Base-by-base conservation (phyloP, 2,329 filamentous ascomycete genomes). In the Calonectria pseudoturangicola region DNA sequence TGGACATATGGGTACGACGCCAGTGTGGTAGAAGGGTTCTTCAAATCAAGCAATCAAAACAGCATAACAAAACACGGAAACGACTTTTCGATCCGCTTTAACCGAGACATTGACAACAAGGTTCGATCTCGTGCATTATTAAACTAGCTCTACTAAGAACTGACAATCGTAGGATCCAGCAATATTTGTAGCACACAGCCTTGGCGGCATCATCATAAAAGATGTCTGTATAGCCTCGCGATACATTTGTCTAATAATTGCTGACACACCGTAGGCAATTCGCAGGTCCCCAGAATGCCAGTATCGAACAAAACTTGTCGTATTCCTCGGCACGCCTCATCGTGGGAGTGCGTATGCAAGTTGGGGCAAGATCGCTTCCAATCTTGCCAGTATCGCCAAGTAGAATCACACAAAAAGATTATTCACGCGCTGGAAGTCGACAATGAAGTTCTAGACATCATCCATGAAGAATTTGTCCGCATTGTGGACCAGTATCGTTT, bases 1-100 rank as follows among this genome's bases (percentile, higher is more conserved):
- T 84, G 80, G 82, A 85, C 83, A n/a, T 86, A 85, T 69, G 84
- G 84, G 47, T 86, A 85, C 74, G 81, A 86, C 68, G 83, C 83
- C 21, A 81, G 85, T 71, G 80, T 83, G 10, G 80, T 83, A 66
- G 79, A 78, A 21, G 81, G 81, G 3, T 41, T 85, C 28, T 84
- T 85, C 66, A 66, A 82, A 73, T 77, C 82, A n/a, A 82, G 80
- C 74, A 84, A 83, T 77, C 77, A 83, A 75, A 84, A 85, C 67
- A 84, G 79, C 67, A 76, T 85, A 27, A 84, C 79, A 39, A 78
- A 84, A 68, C 83, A 86, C 76, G 81, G 82, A 66, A 73, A 66
- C 50, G 80, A 84, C 67, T 71, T 84, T 39, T 73, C 73, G 4
- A 74, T 77, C 9, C 75, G 76, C 47, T 65, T 85, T 15, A 80